Percentiles rank a stretch among this genome's conserved stretches.
phyloP scores from a whole-genome alignment of 768 basidiomycete genomes.

The Mycena floridula region DNA sequence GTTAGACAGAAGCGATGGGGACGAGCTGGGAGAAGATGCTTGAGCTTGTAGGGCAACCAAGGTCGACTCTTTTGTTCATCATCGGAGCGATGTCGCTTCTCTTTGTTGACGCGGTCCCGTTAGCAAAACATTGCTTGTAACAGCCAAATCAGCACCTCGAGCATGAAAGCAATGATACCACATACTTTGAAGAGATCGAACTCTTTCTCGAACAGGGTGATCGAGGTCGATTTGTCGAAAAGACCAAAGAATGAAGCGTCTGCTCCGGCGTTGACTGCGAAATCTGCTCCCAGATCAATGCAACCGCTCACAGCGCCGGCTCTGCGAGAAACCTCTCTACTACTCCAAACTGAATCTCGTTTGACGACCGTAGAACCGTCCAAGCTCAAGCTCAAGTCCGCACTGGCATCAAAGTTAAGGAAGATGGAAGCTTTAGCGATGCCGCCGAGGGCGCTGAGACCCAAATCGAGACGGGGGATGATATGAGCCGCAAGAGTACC shows the following conservation, averaged over 20 bases:
- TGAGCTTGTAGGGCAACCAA: too few relatives aligned
- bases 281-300: conserved; percentile 24
- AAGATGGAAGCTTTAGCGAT: conserved; percentile 22
- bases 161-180: too few relatives aligned
- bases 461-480: conserved; percentile 29
- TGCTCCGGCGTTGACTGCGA: conserved; percentile 35
- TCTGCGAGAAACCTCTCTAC: neutral
- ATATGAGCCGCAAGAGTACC: conserved; percentile 27
- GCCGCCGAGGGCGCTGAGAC: conserved; percentile 23
- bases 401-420: conserved; percentile 19
- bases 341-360: neutral
- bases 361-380: conserved; percentile 1
- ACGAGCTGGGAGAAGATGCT: too few relatives aligned
- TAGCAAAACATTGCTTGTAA: too few relatives aligned
- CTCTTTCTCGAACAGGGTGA: conserved; percentile 28
- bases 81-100: too few relatives aligned
- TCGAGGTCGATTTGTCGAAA: conserved; percentile 25
- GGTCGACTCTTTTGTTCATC: too few relatives aligned
- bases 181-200: conserved; percentile 28
- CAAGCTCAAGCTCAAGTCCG: conserved; percentile 4
- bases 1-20: too few relatives aligned
- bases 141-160: too few relatives aligned
- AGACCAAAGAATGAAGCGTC: conserved; percentile 32
- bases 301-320: conserved; percentile 22
- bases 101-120: too few relatives aligned